Evolutionary conservation across 148 eudicot genomes (phyloP).

Genomic region (Tetragonia tetragonoides): DNA sequence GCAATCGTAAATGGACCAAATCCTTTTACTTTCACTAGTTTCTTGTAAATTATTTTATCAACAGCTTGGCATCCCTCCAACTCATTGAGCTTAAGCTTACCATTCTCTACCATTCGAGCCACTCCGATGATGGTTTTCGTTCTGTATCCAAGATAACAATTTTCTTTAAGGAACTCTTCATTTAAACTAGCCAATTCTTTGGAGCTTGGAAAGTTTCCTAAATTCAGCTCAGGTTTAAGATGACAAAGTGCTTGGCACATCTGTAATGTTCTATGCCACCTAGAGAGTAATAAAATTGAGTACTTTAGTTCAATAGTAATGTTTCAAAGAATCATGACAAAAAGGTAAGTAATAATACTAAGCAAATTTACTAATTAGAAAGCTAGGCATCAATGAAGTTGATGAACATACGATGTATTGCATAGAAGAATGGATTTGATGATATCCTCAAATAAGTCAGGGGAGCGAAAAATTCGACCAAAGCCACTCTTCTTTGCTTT

Average conservation of each 20-base stretch:
- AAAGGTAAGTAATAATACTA: too few relatives aligned
- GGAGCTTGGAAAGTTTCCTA: conserved; percentile 33
- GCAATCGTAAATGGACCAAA: conserved; percentile 40
- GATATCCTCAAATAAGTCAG: conserved; percentile 48
- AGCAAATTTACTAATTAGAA: too few relatives aligned
- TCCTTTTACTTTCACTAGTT: conserved; percentile 29
- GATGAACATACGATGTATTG: neutral
- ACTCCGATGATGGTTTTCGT: conserved; percentile 24
- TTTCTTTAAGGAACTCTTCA: neutral
- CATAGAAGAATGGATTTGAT: conserved; percentile 42
- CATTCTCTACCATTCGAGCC: conserved; percentile 19
- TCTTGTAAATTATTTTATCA: neutral
- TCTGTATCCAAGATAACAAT: conserved; percentile 41
- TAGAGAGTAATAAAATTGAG: neutral
- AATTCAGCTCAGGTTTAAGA: conserved; percentile 25
- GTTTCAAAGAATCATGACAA: too few relatives aligned
- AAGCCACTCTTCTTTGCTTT: conserved; percentile 32
- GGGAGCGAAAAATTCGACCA: conserved; percentile 49
- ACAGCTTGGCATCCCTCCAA: neutral
- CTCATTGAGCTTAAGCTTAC: conserved; percentile 14
- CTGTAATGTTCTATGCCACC: conserved; percentile 37
- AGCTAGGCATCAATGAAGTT: too few relatives aligned
- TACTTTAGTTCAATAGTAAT: too few relatives aligned
- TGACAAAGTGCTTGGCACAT: conserved; percentile 43
- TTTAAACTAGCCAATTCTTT: conserved; percentile 20